Percentiles rank a stretch among this genome's conserved stretches.
These are phyloP conservation scores for Verticillium tricorpus DNA, from an alignment of 2,329 filamentous ascomycete genomes.

Conservation along the genomic window DNA sequence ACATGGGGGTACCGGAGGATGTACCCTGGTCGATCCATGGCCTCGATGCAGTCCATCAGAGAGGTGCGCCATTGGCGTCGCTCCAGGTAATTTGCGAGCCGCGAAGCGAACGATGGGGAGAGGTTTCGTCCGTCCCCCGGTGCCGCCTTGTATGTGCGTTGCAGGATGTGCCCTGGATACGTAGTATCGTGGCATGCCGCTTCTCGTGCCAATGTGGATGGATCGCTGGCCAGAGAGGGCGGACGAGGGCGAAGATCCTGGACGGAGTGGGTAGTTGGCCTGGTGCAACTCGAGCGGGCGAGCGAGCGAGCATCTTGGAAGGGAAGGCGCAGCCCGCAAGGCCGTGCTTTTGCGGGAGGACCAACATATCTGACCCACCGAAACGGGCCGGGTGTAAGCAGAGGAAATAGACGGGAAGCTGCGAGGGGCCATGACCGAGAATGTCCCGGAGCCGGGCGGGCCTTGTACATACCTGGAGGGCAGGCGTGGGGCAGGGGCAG, in stretches of 20 bases:
- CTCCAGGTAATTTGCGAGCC: not conserved
- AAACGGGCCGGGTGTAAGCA: not conserved
- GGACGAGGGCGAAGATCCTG: not conserved
- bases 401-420: not conserved
- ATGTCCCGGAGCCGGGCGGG: not conserved
- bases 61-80: not conserved
- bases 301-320: not conserved
- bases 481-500: not conserved
- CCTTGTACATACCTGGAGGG: not conserved
- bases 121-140: too few species aligned
- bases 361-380: not conserved
- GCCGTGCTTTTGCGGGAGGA: not conserved
- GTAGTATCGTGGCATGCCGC: not conserved
- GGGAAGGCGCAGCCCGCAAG: not conserved
- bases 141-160: not conserved
- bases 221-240: not conserved
- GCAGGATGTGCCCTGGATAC: not conserved
- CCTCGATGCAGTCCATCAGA: not conserved
- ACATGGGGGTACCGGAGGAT: not conserved
- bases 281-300: too few species aligned
- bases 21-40: not conserved
- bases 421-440: not conserved
- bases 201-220: not conserved
- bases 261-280: not conserved
- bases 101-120: not conserved